A percentile compares a stretch with the other conserved stretches of the same genome.
These are phyloP conservation scores for Globisporangium polare DNA, from an alignment of 352 stramenopile species.

Conservation along the genomic window DNA sequence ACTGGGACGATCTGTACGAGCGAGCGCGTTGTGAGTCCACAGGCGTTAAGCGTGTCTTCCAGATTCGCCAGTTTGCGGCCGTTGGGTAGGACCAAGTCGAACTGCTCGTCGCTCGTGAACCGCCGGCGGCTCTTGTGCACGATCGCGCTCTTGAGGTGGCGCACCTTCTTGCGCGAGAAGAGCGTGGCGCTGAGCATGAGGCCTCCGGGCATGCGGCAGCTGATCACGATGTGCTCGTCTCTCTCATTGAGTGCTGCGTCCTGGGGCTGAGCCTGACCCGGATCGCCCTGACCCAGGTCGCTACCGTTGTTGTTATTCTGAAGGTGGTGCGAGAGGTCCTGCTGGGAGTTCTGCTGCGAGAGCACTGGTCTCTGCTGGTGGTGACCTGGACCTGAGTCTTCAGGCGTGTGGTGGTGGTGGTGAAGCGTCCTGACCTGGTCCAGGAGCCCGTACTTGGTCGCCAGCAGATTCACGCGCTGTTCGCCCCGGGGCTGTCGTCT, in stretches of 20 bases:
- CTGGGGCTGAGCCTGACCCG: not conserved
- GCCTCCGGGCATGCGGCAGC: slow-evolving; percentile 51
- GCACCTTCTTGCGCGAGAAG: slow-evolving; percentile 40
- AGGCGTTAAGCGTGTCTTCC: slow-evolving; percentile 31
- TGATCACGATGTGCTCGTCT: slow-evolving; percentile 34
- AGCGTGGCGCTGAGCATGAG: slow-evolving; percentile 38
- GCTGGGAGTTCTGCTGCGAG: not conserved
- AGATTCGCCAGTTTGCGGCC: slow-evolving; percentile 31
- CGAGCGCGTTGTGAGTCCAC: slow-evolving; percentile 36
- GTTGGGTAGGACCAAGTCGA: slow-evolving; percentile 46
- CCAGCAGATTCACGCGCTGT: slow-evolving; percentile 44
- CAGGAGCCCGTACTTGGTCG: slow-evolving; percentile 37
- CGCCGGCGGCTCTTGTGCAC: slow-evolving; percentile 36
- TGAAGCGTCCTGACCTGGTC: slow-evolving; percentile 27
- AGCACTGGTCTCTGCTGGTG: not conserved
- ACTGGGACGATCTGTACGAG: slow-evolving; percentile 43
- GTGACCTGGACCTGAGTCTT: not conserved
- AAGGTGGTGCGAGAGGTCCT: not conserved
- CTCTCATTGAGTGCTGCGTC: not conserved
- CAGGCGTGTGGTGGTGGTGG: not conserved
- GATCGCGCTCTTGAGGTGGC: slow-evolving; percentile 50
- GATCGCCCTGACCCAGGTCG: not conserved
- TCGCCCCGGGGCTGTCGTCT: slow-evolving; percentile 43
- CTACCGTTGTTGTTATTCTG: not conserved
- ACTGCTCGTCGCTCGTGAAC: slow-evolving; percentile 42